phyloP scores from a whole-genome alignment of 2,329 filamentous ascomycete species.

The Fusarium newnesense region DNA sequence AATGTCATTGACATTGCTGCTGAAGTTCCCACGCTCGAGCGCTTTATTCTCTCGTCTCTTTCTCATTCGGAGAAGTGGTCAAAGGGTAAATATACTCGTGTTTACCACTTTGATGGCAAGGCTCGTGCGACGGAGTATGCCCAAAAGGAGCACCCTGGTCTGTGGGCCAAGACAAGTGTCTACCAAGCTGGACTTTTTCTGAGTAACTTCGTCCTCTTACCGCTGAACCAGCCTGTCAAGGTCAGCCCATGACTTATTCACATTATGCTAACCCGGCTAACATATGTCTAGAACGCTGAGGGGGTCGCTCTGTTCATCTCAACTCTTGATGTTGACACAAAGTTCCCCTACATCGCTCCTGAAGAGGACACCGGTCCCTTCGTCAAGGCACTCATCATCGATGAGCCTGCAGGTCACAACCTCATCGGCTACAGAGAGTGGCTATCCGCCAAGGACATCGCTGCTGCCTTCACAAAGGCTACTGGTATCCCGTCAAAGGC shows the following conservation, averaged over 20 bases:
- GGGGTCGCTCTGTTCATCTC: slow-evolving; percentile 36
- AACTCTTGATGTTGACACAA: slow-evolving; percentile 17
- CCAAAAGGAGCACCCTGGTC: slow-evolving; percentile 14
- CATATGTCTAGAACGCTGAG: slow-evolving; percentile 7
- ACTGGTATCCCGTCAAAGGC: slow-evolving; percentile 16
- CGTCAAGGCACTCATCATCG: slow-evolving; percentile 34
- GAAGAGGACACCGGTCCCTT: slow-evolving; percentile 42
- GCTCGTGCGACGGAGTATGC: slow-evolving; percentile 48
- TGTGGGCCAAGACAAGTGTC: slow-evolving; percentile 39
- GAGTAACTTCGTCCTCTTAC: slow-evolving; percentile 10
- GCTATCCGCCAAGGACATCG: slow-evolving; percentile 31
- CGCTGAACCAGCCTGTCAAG: slow-evolving; percentile 14
- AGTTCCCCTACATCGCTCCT: slow-evolving; percentile 38
- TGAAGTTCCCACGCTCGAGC: slow-evolving; percentile 46
- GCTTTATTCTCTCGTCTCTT: slow-evolving; percentile 53
- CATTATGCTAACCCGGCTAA: not conserved
- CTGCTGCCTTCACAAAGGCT: slow-evolving; percentile 24
- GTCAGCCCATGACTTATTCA: not conserved
- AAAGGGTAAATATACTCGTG: slow-evolving; percentile 53
- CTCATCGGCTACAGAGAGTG: slow-evolving; percentile 41
- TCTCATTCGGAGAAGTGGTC: slow-evolving; percentile 50
- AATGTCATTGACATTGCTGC: slow-evolving; percentile 52
- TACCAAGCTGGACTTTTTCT: slow-evolving; percentile 34
- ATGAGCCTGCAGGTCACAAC: slow-evolving; percentile 32
- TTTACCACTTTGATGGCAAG: slow-evolving; percentile 57